These are phyloP conservation scores for Phytophthora podocarpi DNA, from an alignment of 352 stramenopile genomes.

Conservation along the genomic window DNA sequence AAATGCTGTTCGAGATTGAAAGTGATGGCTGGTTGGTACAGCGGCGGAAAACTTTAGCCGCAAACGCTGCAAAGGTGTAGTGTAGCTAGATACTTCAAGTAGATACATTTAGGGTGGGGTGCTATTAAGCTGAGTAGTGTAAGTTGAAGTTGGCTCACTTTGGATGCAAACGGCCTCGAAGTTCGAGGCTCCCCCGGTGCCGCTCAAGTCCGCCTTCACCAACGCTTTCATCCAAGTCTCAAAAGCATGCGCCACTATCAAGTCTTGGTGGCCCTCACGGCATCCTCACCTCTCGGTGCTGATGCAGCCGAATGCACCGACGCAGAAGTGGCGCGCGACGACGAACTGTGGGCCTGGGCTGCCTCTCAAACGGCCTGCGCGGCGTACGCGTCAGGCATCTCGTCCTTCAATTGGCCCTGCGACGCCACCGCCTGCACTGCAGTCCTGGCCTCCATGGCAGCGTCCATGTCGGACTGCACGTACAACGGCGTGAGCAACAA, in stretches of 20 bases:
- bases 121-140: too few relatives aligned
- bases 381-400: constrained; percentile 14
- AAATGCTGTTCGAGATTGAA: too few relatives aligned
- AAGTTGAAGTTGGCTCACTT: too few relatives aligned
- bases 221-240: neutral
- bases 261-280: neutral
- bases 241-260: neutral
- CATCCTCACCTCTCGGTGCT: neutral
- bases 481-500: constrained; percentile 33
- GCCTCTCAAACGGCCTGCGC: constrained; percentile 16
- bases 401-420: constrained; percentile 15
- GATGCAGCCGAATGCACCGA: constrained; percentile 21
- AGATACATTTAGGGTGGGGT: too few relatives aligned
- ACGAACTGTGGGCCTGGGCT: constrained; percentile 15
- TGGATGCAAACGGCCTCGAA: too few relatives aligned
- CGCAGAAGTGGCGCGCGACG: constrained; percentile 6
- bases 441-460: constrained; percentile 11
- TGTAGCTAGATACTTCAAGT: too few relatives aligned
- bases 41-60: too few relatives aligned
- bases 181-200: neutral
- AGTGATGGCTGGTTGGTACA: too few relatives aligned
- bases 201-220: neutral
- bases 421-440: constrained; percentile 13
- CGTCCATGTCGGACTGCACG: constrained; percentile 20
- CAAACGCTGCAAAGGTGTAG: too few relatives aligned